Base-by-base conservation (phyloP, 257 asterid species). In the Nicotiana knightiana region DNA sequence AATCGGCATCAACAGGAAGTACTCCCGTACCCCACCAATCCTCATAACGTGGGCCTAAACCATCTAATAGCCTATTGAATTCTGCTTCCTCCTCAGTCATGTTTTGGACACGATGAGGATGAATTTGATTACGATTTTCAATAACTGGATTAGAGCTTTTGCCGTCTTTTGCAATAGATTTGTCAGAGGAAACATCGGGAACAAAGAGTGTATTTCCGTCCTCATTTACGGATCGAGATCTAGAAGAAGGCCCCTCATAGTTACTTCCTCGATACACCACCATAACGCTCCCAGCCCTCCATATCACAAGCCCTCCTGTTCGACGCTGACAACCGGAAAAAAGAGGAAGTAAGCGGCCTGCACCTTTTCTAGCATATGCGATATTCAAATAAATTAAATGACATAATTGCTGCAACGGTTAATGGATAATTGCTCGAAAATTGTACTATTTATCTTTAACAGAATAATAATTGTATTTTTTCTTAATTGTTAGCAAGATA, bases 21-120 rank as follows among this genome's bases (percentile, higher is more conserved):
- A 94, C 88, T 68, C 99, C 99, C n/a, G 95, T 96, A 80, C 99
- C 99, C 99, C 99, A 96, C 99, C 99, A 96, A 76, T 96, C 97
- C 83, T 96, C 98, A 83, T 92, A 96, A 58, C 98, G 92, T 82
- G 97, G 98, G 65, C 98, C 99, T 85, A 96, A 90, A 84, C 97
- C 97, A 87, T 92, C 97, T 85, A 96, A 90, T 63, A 93, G 86
- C 73, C 67, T 83, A 85, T 88, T 89, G 89, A 85, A 94, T 83
- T 94, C 97, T 82, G 87, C 87, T 89, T 92, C 98, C 85, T 91
- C 96, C 85, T 83, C 93, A 5, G 97, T 89, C 92, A 89, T 80
- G 83, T 55, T 84, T 83, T 87, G 85, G 75, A 51, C 86, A 76
- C 73, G 89, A 84, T 76, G 59, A 30, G 90, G 43, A 76, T 84